Percentiles rank a stretch among this genome's conserved stretches.
phyloP scores from a whole-genome alignment of 495 filamentous ascomycete genomes.

The Friedmanniomyces simplex region DNA sequence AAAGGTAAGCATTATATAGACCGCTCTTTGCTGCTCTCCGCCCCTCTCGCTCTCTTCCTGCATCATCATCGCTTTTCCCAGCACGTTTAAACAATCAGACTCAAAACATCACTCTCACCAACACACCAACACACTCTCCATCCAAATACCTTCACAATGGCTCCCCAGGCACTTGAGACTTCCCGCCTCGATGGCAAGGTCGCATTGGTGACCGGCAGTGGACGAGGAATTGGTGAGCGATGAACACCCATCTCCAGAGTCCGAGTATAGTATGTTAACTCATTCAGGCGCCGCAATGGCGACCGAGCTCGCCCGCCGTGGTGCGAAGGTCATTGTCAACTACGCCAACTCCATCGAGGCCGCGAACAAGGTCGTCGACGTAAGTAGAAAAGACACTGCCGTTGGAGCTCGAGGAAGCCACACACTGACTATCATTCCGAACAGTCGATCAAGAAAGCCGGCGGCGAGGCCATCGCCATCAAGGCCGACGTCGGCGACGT shows the following conservation, averaged over 20 bases:
- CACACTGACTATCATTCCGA: not conserved
- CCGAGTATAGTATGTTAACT: no score
- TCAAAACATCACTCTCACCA: not conserved
- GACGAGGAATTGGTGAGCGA: conserved; percentile 33
- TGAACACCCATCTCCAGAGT: no score
- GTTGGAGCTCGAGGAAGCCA: not conserved
- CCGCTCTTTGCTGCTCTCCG: conserved; percentile 1
- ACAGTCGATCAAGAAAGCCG: conserved; percentile 34
- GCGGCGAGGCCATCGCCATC: conserved; percentile 38
- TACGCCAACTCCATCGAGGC: conserved; percentile 37
- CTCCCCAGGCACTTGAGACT: conserved; percentile 8
- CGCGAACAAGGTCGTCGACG: conserved; percentile 37
- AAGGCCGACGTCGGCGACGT: conserved; percentile 43
- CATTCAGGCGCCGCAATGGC: conserved; percentile 28
- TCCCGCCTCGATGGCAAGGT: conserved; percentile 37
- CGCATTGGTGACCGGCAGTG: conserved; percentile 36
- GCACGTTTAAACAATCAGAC: not conserved
- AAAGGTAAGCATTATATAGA: conserved; percentile 11
- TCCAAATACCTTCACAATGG: conserved; percentile 8
- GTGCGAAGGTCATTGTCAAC: conserved; percentile 39
- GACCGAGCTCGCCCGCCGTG: conserved; percentile 35
- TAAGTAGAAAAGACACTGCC: not conserved
- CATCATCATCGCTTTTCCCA: not conserved
- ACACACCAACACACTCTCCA: not conserved
- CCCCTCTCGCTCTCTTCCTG: not conserved